phyloP scores from a whole-genome alignment of 2,329 filamentous ascomycete species.

The Cladosporium halotolerans region DNA sequence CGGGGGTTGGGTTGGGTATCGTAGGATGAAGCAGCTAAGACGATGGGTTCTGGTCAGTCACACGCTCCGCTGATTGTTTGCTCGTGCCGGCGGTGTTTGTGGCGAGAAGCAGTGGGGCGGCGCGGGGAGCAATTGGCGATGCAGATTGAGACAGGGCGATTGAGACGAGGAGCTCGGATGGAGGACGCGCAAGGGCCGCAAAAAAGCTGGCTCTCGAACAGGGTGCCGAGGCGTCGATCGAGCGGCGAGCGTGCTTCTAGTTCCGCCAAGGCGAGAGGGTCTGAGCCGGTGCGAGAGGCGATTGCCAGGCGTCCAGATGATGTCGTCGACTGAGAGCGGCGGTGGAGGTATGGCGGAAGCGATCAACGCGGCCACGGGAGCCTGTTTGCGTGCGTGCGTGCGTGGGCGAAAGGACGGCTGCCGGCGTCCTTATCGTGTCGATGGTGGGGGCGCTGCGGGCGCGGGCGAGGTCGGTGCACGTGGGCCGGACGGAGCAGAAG shows the following conservation, averaged over 20 bases:
- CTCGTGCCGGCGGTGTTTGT: background rate
- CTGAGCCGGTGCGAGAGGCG: background rate
- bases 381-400: too few relatives aligned
- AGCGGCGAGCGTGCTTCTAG: constrained; percentile 1
- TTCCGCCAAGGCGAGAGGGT: background rate
- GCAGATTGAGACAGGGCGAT: background rate
- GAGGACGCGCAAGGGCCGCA: constrained; percentile 4
- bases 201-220: constrained; percentile 7
- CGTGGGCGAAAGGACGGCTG: background rate
- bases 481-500: background rate
- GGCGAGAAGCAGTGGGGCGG: background rate
- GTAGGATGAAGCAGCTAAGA: background rate
- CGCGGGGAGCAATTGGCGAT: too few relatives aligned
- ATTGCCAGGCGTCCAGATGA: background rate
- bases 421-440: constrained; percentile 7
- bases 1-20: too few relatives aligned
- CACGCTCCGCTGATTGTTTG: too few relatives aligned
- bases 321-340: background rate
- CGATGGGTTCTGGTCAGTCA: constrained; percentile 5
- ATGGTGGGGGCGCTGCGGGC: constrained; percentile 1
- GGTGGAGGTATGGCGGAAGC: too few relatives aligned
- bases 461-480: constrained; percentile 2
- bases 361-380: too few relatives aligned
- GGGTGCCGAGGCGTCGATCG: constrained; percentile 6
- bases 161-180: constrained; percentile 1